These are phyloP conservation scores for Trichothecium sympodiale DNA, from an alignment of 2,329 filamentous ascomycete species.

Conservation along the genomic window DNA sequence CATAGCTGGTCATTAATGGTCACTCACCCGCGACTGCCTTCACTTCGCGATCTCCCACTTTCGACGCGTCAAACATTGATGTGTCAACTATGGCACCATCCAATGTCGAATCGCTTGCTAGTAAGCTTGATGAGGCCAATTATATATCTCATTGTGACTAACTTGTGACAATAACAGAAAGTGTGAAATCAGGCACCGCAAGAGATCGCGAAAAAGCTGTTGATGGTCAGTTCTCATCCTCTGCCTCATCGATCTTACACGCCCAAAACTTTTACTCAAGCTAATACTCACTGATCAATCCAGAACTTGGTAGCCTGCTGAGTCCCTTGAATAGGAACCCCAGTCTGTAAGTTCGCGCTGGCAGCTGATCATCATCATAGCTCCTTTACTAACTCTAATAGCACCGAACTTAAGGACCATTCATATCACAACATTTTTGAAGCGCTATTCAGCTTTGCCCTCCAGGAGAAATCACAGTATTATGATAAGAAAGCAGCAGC, in stretches of 20 bases:
- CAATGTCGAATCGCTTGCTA: constrained; percentile 12
- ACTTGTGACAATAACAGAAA: constrained; percentile 14
- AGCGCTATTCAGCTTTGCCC: constrained; percentile 58
- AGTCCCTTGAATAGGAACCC: constrained; percentile 23
- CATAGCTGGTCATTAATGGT: no score
- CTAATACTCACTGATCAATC: neutral
- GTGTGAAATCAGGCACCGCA: constrained; percentile 20
- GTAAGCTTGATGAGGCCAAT: constrained; percentile 13
- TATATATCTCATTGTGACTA: neutral
- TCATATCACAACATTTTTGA: constrained; percentile 77
- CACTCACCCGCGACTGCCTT: no score
- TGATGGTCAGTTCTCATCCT: constrained; percentile 20
- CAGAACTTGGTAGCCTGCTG: constrained; percentile 26
- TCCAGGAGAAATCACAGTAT: constrained; percentile 56
- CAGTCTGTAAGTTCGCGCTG: constrained; percentile 26
- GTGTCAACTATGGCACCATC: neutral
- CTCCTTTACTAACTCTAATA: constrained; percentile 8
- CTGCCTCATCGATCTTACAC: neutral
- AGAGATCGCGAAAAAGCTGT: constrained; percentile 29
- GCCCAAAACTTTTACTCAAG: neutral
- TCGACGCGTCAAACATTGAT: no score
- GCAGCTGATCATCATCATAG: no score
- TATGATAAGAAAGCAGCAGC: constrained; percentile 42
- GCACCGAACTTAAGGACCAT: constrained; percentile 53
- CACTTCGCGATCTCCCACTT: no score